Conservation (phyloP, 805 yeast species). For the Candida andamanensis region DNA sequence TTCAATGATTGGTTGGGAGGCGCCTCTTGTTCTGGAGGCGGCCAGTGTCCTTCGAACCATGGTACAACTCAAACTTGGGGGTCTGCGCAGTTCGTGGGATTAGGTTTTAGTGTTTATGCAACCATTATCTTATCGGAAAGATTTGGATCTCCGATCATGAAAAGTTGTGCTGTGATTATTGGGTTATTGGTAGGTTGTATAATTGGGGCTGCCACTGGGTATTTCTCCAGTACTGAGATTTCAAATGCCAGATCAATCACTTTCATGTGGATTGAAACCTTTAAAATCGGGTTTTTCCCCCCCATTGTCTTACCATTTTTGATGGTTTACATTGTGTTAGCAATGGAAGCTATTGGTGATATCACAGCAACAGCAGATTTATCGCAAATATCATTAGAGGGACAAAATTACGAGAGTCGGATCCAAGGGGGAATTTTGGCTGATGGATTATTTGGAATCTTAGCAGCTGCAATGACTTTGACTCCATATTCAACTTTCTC, state of each 20-base stretch:
- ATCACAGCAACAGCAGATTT: slow-evolving; percentile 93
- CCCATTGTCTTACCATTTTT: slow-evolving; percentile 83
- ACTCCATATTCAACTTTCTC: slow-evolving; percentile 94
- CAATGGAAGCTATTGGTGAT: slow-evolving; percentile 95
- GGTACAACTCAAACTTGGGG: slow-evolving; percentile 61
- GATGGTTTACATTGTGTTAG: slow-evolving; percentile 73
- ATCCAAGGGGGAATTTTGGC: slow-evolving; percentile 91
- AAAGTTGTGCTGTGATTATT: slow-evolving; percentile 84
- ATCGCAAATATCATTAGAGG: slow-evolving; percentile 78
- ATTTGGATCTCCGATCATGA: slow-evolving; percentile 93
- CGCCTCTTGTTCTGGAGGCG: slow-evolving; percentile 52
- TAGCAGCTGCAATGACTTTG: slow-evolving; percentile 73
- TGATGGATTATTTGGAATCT: slow-evolving; percentile 75
- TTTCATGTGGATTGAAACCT: slow-evolving; percentile 85
- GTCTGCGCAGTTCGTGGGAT: slow-evolving; percentile 78
- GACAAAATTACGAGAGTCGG: slow-evolving; percentile 73
- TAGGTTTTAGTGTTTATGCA: slow-evolving; percentile 77
- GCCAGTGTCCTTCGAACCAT: slow-evolving; percentile 21
- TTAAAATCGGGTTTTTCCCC: slow-evolving; percentile 69
- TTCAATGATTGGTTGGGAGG: slow-evolving; percentile 90
- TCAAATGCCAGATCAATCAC: slow-evolving; percentile 75
- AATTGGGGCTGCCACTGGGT: slow-evolving; percentile 87
- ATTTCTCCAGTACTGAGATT: slow-evolving; percentile 55
- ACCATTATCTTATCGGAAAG: slow-evolving; percentile 73
- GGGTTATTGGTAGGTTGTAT: slow-evolving; percentile 87